Conservation (phyloP, 2,329 filamentous ascomycete species). For the Aspergillus sp. region DNA sequence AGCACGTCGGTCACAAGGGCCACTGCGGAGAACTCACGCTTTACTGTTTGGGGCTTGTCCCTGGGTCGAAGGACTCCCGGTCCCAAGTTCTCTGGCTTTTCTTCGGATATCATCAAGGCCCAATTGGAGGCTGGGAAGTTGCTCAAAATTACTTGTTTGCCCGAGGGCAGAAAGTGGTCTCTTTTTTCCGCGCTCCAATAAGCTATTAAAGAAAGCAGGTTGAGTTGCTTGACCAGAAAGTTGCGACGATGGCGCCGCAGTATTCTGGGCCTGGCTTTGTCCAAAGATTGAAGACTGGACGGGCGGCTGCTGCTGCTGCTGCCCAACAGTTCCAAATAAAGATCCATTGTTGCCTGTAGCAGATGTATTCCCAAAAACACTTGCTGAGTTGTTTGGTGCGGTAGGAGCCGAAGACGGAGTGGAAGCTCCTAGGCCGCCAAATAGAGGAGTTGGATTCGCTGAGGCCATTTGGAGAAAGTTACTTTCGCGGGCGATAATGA, state of each 20-base stretch:
- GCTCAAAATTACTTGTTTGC: slow-evolving; percentile 58
- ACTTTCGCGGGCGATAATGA: neutral
- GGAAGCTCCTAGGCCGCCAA: slow-evolving; percentile 28
- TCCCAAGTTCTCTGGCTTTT: slow-evolving; percentile 74
- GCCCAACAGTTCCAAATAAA: slow-evolving; percentile 18
- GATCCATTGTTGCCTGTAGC: slow-evolving; percentile 25
- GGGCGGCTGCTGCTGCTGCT: slow-evolving; percentile 22
- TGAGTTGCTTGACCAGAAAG: slow-evolving; percentile 39
- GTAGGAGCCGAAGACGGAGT: slow-evolving; percentile 28
- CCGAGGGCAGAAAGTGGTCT: slow-evolving; percentile 67
- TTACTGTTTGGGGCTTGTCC: slow-evolving; percentile 47
- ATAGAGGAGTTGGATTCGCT: slow-evolving; percentile 27
- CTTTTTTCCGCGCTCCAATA: slow-evolving; percentile 64
- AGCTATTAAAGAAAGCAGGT: slow-evolving; percentile 64
- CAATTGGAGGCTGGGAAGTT: slow-evolving; percentile 85
- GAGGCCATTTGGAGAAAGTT: slow-evolving; percentile 15
- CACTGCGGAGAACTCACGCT: slow-evolving; percentile 47
- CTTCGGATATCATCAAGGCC: slow-evolving; percentile 83
- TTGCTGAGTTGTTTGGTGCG: slow-evolving; percentile 26
- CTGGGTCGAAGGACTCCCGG: slow-evolving; percentile 52
- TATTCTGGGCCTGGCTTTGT: slow-evolving; percentile 26
- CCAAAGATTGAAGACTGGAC: slow-evolving; percentile 27
- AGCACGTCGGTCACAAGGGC: neutral
- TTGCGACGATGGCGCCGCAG: slow-evolving; percentile 24
- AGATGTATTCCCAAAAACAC: slow-evolving; percentile 25